Evolutionary conservation across 305 asterid genomes (phyloP).

Genomic region (Andrographis paniculata): DNA sequence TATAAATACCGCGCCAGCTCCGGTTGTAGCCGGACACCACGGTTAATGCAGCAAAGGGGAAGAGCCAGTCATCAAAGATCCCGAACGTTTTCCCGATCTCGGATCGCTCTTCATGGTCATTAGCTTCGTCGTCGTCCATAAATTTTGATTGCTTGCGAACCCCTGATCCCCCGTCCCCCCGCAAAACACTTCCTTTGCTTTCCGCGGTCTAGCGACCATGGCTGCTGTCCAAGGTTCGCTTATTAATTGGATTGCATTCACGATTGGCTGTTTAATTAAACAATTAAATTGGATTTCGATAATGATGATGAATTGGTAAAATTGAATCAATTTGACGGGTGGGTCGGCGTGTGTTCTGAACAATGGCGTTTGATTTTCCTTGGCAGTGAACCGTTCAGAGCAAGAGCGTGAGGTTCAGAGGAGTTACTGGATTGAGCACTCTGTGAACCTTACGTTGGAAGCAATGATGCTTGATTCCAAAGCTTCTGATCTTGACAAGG

Average conservation of each 20-base stretch:
- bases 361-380: constrained; percentile 1
- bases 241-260: not conserved
- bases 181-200: not conserved
- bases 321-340: not conserved
- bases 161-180: not conserved
- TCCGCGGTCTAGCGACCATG: constrained; percentile 26
- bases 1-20: too few relatives aligned
- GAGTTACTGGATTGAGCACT: constrained; percentile 86
- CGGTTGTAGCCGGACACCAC: not conserved
- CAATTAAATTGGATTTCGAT: not conserved
- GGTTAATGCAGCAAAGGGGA: constrained; percentile 79
- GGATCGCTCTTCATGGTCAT: constrained; percentile 73
- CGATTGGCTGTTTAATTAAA: too few relatives aligned
- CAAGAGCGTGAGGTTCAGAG: constrained; percentile 87
- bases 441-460: constrained; percentile 67
- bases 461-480: constrained; percentile 98
- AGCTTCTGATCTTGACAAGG: constrained; percentile 96
- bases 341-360: not conserved
- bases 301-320: not conserved
- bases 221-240: constrained; percentile 39
- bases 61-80: constrained; percentile 57
- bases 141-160: too few relatives aligned
- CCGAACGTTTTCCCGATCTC: constrained; percentile 86
- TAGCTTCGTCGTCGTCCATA: constrained; percentile 10
- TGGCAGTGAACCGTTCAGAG: constrained; percentile 27